Base-by-base conservation (phyloP, 768 basidiomycete genomes). In the Cystobasidium tubakii region DNA sequence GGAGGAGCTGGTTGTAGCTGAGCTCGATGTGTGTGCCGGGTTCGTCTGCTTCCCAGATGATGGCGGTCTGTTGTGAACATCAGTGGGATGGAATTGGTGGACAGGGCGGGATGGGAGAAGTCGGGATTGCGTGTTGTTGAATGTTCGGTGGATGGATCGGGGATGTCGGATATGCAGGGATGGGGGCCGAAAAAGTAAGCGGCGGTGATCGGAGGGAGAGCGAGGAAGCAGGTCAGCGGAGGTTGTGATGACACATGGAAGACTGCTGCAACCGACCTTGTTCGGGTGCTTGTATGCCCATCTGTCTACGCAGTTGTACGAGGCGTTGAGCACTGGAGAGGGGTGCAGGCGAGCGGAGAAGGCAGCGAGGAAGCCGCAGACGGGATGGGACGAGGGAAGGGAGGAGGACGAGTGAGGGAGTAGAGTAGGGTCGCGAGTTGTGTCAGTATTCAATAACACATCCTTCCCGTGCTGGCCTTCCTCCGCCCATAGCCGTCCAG, bases 11-110 rank as follows among this genome's bases (percentile, higher is more conserved):
- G 21, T 86, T 85, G 81, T 90, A 99, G 27, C 88, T 84, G 81
- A 98, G 84, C 60, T 88, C 85, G 74, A 86, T 81, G 62, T 91
- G 90, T 60, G 91, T 85, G 70, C 85, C 87, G 0, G 93, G 90
- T 81, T 99, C 95, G 79, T 99, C 95, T 0, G 93, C 94, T 82
- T 99, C 95, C 83, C 94, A 99, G 82, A 98, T 93, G 82, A 98
- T 96, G 33, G 95, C 95, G 31, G 88, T 88, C 90, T 92, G 77
- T 13, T 29, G 3, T 25, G 1, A 39, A 33, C 19, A 33, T 7
- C 21, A 33, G n/a, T 25, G 1, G 53, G n/a, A n/a, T n/a, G n/a
- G n/a, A n/a, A n/a, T n/a, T n/a, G n/a, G 27, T 6, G 23, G 23
- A 33, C 46, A 23, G 75, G n/a, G 21, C 19, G 31, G 53, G 7